These are phyloP conservation scores for Ogataea pini DNA, from an alignment of 805 yeast species.

Conservation along the genomic window DNA sequence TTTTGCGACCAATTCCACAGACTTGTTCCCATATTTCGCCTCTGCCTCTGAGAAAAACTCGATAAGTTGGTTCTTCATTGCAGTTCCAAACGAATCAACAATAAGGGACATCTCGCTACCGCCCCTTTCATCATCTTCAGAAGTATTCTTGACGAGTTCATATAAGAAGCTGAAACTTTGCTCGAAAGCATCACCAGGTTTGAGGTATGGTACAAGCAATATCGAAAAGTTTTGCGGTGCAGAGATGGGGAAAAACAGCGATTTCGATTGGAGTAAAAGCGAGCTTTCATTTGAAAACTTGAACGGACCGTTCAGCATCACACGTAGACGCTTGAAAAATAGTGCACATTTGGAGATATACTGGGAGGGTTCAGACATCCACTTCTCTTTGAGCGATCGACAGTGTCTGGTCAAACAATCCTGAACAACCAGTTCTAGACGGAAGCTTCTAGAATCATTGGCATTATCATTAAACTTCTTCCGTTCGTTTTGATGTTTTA, in stretches of 20 bases:
- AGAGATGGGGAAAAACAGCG: not conserved
- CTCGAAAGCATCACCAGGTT: not conserved
- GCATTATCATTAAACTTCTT: not conserved
- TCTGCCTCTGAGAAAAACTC: not conserved
- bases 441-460: not conserved
- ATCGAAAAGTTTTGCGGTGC: not conserved
- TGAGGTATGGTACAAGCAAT: not conserved
- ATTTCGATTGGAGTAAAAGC: not conserved
- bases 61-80: not conserved
- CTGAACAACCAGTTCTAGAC: not conserved
- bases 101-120: not conserved
- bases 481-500: not conserved
- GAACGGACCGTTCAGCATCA: constrained; percentile 1
- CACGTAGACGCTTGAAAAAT: not conserved
- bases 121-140: not conserved
- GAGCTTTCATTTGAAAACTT: not conserved
- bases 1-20: not conserved
- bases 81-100: not conserved
- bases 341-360: constrained; percentile 1
- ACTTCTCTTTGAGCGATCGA: not conserved
- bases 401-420: constrained; percentile 2
- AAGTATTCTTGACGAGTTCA: not conserved
- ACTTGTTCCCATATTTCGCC: constrained; percentile 1
- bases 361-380: not conserved
- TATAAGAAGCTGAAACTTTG: not conserved